Conservation (phyloP, 495 filamentous ascomycete genomes). For the Apiosordaria backusii region DNA sequence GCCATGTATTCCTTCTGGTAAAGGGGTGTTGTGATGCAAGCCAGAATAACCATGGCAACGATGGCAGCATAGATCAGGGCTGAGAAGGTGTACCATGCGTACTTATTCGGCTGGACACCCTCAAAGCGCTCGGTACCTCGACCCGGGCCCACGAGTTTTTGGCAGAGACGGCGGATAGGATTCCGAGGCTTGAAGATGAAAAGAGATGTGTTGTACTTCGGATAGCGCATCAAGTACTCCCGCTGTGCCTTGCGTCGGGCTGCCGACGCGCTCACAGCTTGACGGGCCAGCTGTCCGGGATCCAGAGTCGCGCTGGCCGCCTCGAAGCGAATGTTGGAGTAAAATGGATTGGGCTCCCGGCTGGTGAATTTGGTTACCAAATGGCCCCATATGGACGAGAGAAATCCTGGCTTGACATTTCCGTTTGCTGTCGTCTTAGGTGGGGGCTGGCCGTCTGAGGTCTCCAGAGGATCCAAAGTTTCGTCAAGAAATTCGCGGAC, state of each 20-base stretch:
- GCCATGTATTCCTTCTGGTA: slow-evolving; percentile 82
- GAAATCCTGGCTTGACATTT: slow-evolving; percentile 47
- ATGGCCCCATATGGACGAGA: slow-evolving; percentile 57
- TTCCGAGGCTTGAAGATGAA: slow-evolving; percentile 80
- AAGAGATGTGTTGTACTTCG: slow-evolving; percentile 87
- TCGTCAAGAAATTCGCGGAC: slow-evolving; percentile 94
- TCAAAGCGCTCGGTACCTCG: slow-evolving; percentile 81
- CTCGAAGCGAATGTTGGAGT: slow-evolving; percentile 73
- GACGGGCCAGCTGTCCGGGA: slow-evolving; percentile 78
- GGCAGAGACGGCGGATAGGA: slow-evolving; percentile 75
- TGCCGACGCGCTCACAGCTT: slow-evolving; percentile 79
- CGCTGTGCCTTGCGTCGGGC: slow-evolving; percentile 81
- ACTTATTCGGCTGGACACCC: slow-evolving; percentile 79
- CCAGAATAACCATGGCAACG: slow-evolving; percentile 92
- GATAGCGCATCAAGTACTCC: slow-evolving; percentile 83
- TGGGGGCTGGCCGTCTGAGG: slow-evolving; percentile 37
- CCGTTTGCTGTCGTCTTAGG: slow-evolving; percentile 16
- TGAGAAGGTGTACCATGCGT: slow-evolving; percentile 89
- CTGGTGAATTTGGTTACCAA: slow-evolving; percentile 52
- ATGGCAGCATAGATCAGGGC: slow-evolving; percentile 91
- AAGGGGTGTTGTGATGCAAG: slow-evolving; percentile 89
- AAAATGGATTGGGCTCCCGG: slow-evolving; percentile 91
- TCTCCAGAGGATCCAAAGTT: slow-evolving; percentile 40
- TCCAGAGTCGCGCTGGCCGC: slow-evolving; percentile 72
- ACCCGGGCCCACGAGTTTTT: slow-evolving; percentile 87